Conservation (phyloP, 1,139 yeast genomes). For the Pichiaceae sp. region DNA sequence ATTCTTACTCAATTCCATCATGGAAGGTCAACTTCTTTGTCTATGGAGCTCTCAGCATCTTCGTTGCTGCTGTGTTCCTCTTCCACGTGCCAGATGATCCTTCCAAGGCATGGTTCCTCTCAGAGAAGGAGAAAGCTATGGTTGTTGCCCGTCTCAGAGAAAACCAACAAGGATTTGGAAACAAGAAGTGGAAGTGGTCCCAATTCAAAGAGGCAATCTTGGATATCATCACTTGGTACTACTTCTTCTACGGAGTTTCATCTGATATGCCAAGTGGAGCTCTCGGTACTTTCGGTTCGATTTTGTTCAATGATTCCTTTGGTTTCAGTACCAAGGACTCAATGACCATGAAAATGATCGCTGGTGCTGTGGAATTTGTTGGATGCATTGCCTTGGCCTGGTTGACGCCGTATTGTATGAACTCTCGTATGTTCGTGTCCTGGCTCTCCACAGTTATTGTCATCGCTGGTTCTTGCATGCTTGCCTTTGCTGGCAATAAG, state of each 20-base stretch:
- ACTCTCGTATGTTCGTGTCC: conserved; percentile 8
- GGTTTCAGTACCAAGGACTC: conserved; percentile 27
- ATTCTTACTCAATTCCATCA: not conserved
- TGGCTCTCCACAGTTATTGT: conserved; percentile 7
- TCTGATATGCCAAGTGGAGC: conserved; percentile 33
- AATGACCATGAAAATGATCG: conserved; percentile 35
- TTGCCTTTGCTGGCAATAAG: conserved; percentile 12
- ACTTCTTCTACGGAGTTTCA: conserved; percentile 22
- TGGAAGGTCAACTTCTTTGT: not conserved
- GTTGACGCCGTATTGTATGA: conserved; percentile 12
- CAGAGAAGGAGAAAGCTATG: conserved; percentile 24
- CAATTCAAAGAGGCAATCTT: conserved; percentile 27
- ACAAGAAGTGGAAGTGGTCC: conserved; percentile 22
- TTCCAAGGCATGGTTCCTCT: conserved; percentile 34
- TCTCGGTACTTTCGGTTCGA: conserved; percentile 27
- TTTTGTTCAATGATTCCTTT: conserved; percentile 27
- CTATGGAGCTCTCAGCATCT: conserved; percentile 29
- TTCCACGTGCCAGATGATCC: conserved; percentile 45
- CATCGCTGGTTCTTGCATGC: conserved; percentile 9
- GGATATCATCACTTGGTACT: conserved; percentile 29
- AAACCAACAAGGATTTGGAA: conserved; percentile 32
- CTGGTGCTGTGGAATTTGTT: conserved; percentile 32
- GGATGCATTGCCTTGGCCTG: conserved; percentile 18
- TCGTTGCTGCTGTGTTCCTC: conserved; percentile 34
- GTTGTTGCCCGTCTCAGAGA: conserved; percentile 26